phyloP scores from a whole-genome alignment of 495 filamentous ascomycete genomes.

The Xylaria cubensis region DNA sequence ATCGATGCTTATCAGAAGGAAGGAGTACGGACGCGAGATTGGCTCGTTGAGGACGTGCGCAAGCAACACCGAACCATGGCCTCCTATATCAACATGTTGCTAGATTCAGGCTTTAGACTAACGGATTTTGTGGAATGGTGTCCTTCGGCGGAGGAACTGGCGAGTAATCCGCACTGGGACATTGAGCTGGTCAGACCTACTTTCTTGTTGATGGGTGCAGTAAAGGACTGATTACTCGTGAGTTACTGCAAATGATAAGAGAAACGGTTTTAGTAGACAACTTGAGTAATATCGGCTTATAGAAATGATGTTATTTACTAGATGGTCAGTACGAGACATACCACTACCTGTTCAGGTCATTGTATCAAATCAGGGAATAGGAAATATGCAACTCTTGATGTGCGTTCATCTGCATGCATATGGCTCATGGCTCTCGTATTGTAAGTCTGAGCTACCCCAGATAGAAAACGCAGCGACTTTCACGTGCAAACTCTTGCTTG shows the following conservation, averaged over 20 bases:
- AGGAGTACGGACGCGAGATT: slow-evolving; percentile 41
- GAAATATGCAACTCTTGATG: no score
- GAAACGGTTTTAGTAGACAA: no score
- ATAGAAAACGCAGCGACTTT: background rate
- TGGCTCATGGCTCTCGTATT: no score
- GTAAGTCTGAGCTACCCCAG: no score
- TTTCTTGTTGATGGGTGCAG: slow-evolving; percentile 33
- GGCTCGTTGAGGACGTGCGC: slow-evolving; percentile 43
- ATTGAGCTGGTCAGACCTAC: slow-evolving; percentile 31
- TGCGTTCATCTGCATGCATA: no score
- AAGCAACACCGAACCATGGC: slow-evolving; percentile 47
- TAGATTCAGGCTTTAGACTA: slow-evolving; percentile 43
- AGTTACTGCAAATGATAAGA: background rate
- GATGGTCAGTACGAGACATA: no score
- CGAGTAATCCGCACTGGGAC: slow-evolving; percentile 23
- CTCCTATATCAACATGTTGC: slow-evolving; percentile 43
- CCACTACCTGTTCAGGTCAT: background rate
- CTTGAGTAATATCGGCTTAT: background rate
- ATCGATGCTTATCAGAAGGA: slow-evolving; percentile 46
- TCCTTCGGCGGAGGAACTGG: slow-evolving; percentile 29
- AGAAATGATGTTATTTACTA: background rate
- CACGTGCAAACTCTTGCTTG: slow-evolving; percentile 1
- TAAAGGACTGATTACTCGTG: slow-evolving; percentile 7
- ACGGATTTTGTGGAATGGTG: slow-evolving; percentile 46
- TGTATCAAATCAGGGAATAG: background rate